Percentiles rank a stretch among this genome's conserved stretches.
Conservation (phyloP, 441 rosid species). For the Populus hybrid region DNA sequence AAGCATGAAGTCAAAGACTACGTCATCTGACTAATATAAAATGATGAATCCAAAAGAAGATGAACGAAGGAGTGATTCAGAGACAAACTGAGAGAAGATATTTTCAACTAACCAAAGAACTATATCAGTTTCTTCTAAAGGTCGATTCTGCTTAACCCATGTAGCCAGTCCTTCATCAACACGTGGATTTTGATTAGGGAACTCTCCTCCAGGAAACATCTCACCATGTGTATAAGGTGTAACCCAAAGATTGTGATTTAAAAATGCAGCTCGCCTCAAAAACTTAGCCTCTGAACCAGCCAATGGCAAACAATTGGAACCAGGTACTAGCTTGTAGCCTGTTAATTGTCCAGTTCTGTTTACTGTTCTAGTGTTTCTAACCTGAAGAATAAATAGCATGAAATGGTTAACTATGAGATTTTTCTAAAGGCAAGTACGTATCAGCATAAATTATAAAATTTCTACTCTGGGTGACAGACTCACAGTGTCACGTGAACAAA, state of each 20-base stretch:
- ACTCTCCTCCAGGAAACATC: constrained; percentile 86
- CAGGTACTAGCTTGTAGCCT: constrained; percentile 81
- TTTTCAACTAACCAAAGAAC: constrained; percentile 65
- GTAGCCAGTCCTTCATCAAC: constrained; percentile 75
- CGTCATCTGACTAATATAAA: background rate
- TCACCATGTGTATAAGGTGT: constrained; percentile 60
- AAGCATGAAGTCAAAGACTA: background rate
- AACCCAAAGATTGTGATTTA: constrained; percentile 83
- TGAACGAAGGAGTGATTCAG: background rate
- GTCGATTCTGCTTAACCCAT: constrained; percentile 76
- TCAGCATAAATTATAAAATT: background rate
- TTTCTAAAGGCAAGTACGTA: background rate
- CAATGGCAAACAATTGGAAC: constrained; percentile 76
- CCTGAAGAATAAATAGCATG: constrained; percentile 39
- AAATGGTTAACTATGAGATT: background rate
- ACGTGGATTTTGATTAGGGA: constrained; percentile 88
- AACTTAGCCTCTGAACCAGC: constrained; percentile 78
- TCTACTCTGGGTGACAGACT: background rate
- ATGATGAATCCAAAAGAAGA: background rate
- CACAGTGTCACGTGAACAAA: background rate
- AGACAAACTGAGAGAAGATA: too few relatives aligned
- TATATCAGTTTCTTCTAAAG: constrained; percentile 69
- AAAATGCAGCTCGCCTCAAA: constrained; percentile 76
- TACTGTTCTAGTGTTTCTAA: constrained; percentile 80
- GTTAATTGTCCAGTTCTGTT: constrained; percentile 83